phyloP scores from a whole-genome alignment of 1,139 yeast species.

The Sugiyamaella japonica region DNA sequence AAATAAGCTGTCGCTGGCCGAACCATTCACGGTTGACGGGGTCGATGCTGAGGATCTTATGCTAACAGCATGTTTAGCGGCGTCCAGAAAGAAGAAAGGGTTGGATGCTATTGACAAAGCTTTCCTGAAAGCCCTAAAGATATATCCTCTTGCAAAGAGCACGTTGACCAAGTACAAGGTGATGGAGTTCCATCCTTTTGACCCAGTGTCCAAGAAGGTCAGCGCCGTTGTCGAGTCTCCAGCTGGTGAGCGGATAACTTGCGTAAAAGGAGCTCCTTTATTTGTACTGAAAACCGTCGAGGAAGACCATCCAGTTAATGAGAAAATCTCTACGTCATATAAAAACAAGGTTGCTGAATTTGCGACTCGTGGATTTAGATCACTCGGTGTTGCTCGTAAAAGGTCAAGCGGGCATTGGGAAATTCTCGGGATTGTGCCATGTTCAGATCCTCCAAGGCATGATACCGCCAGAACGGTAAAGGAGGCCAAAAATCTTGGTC shows the following conservation, averaged over 20 bases:
- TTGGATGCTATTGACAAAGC: conserved; percentile 97
- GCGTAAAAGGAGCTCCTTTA: conserved; percentile 74
- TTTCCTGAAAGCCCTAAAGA: conserved; percentile 79
- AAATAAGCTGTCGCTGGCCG: conserved; percentile 93
- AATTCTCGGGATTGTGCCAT: conserved; percentile 71
- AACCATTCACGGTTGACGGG: conserved; percentile 99
- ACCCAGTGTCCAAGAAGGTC: conserved; percentile 72
- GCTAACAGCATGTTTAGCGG: conserved; percentile 98
- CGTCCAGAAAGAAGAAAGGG: conserved; percentile 98
- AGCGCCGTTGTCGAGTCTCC: conserved; percentile 69
- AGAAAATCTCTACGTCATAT: conserved; percentile 60
- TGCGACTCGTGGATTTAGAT: conserved; percentile 73
- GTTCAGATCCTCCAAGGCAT: conserved; percentile 75
- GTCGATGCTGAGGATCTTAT: conserved; percentile 95
- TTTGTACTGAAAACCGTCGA: conserved; percentile 69
- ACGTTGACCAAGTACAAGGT: conserved; percentile 67
- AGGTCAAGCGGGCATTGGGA: conserved; percentile 68
- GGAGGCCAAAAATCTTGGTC: conserved; percentile 66
- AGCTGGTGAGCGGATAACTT: conserved; percentile 63
- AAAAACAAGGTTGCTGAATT: conserved; percentile 71
- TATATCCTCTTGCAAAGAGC: conserved; percentile 57
- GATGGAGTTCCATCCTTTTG: conserved; percentile 68
- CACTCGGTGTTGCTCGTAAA: conserved; percentile 73
- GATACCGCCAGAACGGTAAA: conserved; percentile 68
- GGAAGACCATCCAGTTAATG: conserved; percentile 60